These are phyloP conservation scores for Phytophthora tubulina DNA, from an alignment of 352 stramenopile genomes.

Conservation along the genomic window DNA sequence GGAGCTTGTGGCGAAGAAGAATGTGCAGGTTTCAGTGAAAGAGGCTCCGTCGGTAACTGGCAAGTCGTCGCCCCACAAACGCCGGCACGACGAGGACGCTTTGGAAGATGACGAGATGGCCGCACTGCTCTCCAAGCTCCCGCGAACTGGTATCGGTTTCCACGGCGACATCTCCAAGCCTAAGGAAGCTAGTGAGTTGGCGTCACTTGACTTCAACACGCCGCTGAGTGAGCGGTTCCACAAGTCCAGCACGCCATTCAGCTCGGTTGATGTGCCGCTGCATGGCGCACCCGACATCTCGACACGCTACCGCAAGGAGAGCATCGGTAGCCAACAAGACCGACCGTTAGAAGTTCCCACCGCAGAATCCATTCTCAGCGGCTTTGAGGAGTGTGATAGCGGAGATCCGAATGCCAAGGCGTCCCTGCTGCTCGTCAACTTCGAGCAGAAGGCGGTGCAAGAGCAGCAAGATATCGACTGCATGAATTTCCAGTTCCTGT, in stretches of 20 bases:
- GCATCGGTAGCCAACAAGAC: slow-evolving; percentile 26
- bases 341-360: slow-evolving; percentile 68
- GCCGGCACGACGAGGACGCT: slow-evolving; percentile 61
- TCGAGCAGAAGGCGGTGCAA: slow-evolving; percentile 46
- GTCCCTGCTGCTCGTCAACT: slow-evolving; percentile 58
- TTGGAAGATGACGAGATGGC: slow-evolving; percentile 66
- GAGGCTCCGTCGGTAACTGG: neutral
- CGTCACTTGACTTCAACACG: slow-evolving; percentile 52
- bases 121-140: slow-evolving; percentile 70
- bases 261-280: slow-evolving; percentile 70
- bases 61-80: slow-evolving; percentile 51
- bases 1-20: slow-evolving; percentile 36
- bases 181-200: slow-evolving; percentile 65
- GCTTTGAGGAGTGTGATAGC: slow-evolving; percentile 86
- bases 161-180: slow-evolving; percentile 70
- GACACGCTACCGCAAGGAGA: slow-evolving; percentile 44
- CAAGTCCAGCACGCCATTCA: slow-evolving; percentile 84
- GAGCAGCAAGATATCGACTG: slow-evolving; percentile 75
- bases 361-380: slow-evolving; percentile 79
- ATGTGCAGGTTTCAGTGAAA: neutral
- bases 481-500: slow-evolving; percentile 71
- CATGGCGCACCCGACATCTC: slow-evolving; percentile 49
- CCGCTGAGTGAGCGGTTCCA: slow-evolving; percentile 77
- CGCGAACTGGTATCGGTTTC: slow-evolving; percentile 81
- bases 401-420: slow-evolving; percentile 79